Conservation (phyloP, 2,329 filamentous ascomycete genomes). For the Verticillium alfalfae region DNA sequence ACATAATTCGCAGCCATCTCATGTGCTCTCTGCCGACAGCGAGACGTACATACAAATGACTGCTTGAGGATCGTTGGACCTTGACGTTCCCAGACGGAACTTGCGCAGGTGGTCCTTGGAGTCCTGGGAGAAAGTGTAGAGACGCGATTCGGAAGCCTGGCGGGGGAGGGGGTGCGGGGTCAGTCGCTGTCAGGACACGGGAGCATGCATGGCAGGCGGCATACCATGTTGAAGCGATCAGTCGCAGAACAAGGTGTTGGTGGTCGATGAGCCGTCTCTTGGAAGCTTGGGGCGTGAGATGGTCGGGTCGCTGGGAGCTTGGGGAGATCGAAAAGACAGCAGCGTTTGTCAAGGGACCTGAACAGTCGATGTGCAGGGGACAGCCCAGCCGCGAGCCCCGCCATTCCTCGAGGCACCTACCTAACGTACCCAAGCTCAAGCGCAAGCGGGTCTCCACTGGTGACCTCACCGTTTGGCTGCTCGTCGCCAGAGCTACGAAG, state of each 20-base stretch:
- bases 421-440: not conserved
- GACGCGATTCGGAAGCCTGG: slow-evolving; percentile 73
- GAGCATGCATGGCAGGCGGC: not conserved
- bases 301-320: not conserved
- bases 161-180: not conserved
- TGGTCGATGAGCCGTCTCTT: not conserved
- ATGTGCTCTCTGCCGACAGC: not conserved
- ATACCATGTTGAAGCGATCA: not conserved
- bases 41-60: slow-evolving; percentile 76
- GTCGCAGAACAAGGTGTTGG: not conserved
- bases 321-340: not conserved
- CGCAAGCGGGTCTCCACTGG: slow-evolving; percentile 5
- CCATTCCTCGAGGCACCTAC: not conserved
- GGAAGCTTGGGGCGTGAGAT: not conserved
- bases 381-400: not conserved
- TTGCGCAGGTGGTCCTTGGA: slow-evolving; percentile 88
- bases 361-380: no score
- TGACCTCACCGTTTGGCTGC: slow-evolving; percentile 7
- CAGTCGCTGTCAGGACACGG: slow-evolving; percentile 1
- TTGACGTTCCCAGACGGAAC: slow-evolving; percentile 86
- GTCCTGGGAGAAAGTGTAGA: slow-evolving; percentile 89
- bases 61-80: slow-evolving; percentile 80
- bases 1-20: not conserved
- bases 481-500: not conserved
- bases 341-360: not conserved